Conservation (phyloP, 2,329 filamentous ascomycete genomes). For the Arthrobotrys iridis region DNA sequence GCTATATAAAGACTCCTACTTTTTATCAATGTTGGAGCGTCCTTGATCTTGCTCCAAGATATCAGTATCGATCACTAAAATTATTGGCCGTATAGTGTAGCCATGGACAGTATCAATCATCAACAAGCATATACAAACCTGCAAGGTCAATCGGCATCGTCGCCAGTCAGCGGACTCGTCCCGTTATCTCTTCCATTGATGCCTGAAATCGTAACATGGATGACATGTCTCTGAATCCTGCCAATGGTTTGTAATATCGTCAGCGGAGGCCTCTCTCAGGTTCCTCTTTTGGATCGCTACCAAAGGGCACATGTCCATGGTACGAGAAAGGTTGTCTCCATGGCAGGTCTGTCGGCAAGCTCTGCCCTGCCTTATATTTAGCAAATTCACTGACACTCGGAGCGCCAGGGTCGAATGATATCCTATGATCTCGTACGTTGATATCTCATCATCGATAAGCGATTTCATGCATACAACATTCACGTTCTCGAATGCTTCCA, state of each 20-base stretch:
- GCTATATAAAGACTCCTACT: no score
- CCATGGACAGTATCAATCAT: no score
- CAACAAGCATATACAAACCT: no score
- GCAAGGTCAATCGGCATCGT: neutral
- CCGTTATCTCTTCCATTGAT: constrained; percentile 28
- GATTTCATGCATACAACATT: neutral
- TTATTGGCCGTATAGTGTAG: no score
- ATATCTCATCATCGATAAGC: neutral
- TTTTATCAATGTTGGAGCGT: no score
- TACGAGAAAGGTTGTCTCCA: constrained; percentile 19
- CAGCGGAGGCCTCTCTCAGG: constrained; percentile 11
- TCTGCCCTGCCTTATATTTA: constrained; percentile 18
- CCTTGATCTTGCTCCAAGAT: no score
- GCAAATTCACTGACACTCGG: neutral
- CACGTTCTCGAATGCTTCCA: neutral
- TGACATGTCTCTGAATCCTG: constrained; percentile 20
- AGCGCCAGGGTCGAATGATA: neutral
- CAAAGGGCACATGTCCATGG: constrained; percentile 41
- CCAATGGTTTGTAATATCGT: neutral
- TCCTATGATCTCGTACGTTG: neutral
- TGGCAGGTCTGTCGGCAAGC: constrained; percentile 20
- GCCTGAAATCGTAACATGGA: constrained; percentile 47
- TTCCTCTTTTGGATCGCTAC: constrained; percentile 47
- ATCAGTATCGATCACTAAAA: no score
- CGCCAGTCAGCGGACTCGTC: constrained; percentile 14